Conservation (phyloP, 2,329 filamentous ascomycete genomes). For the Clonostachys byssicola region DNA sequence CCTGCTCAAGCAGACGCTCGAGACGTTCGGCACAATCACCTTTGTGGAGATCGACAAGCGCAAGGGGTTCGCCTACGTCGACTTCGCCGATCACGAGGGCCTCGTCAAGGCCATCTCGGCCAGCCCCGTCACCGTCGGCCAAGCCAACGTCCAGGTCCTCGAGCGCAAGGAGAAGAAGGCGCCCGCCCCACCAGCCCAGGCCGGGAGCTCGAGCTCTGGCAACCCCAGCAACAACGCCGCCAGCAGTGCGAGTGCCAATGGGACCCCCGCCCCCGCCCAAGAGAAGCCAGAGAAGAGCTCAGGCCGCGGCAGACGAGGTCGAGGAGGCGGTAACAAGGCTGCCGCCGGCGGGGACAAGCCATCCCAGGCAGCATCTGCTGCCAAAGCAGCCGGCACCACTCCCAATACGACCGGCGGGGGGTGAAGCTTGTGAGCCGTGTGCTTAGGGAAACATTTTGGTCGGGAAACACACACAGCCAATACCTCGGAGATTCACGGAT, state of each 20-base stretch:
- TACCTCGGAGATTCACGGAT: no score
- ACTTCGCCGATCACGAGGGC: constrained; percentile 71
- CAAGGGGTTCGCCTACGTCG: constrained; percentile 91
- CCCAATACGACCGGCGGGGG: no score
- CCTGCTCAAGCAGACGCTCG: constrained; percentile 70
- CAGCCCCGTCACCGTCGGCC: constrained; percentile 77
- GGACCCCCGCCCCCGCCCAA: not conserved
- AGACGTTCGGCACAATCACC: constrained; percentile 67
- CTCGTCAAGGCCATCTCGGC: constrained; percentile 77
- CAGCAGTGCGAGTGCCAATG: not conserved
- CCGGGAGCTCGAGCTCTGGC: constrained; percentile 1
- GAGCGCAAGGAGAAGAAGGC: constrained; percentile 67
- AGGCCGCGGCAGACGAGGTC: constrained; percentile 14
- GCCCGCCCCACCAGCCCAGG: constrained; percentile 5
- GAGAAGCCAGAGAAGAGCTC: constrained; percentile 12
- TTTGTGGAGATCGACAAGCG: constrained; percentile 91
- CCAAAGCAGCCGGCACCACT: no score
- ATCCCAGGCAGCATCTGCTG: no score
- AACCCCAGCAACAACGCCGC: constrained; percentile 1
- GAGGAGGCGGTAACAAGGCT: constrained; percentile 8
- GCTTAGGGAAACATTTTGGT: no score
- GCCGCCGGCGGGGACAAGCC: constrained; percentile 5
- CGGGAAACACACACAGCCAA: no score
- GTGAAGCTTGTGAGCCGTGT: no score
- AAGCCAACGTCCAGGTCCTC: constrained; percentile 81